These are phyloP conservation scores for Colletotrichum sp. DNA, from an alignment of 2,329 filamentous ascomycete species.

Conservation along the genomic window DNA sequence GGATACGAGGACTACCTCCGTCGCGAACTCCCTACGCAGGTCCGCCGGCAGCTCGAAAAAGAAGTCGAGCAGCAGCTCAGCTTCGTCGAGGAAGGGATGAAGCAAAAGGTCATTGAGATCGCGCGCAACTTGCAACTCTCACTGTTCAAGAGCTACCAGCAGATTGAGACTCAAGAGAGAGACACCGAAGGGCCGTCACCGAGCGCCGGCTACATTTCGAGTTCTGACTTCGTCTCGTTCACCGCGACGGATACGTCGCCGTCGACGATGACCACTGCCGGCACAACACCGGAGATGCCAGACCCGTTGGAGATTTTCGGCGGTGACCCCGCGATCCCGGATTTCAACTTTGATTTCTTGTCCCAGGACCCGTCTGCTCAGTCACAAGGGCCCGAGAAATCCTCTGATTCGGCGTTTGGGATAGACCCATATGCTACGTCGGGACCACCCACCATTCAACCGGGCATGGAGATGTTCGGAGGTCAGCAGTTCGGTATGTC, in stretches of 20 bases:
- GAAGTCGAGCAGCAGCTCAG: slow-evolving; percentile 29
- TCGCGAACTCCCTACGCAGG: slow-evolving; percentile 34
- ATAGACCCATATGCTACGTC: background rate
- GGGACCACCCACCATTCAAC: background rate
- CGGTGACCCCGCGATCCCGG: background rate
- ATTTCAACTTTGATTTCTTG: slow-evolving; percentile 9
- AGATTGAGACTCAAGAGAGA: slow-evolving; percentile 8
- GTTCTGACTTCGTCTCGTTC: background rate
- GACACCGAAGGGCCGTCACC: background rate
- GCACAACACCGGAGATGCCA: slow-evolving; percentile 8
- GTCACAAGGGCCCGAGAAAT: background rate
- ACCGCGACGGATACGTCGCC: background rate
- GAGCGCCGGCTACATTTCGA: background rate
- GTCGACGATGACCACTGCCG: slow-evolving; percentile 6
- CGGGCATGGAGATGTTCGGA: background rate
- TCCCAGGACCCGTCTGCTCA: background rate
- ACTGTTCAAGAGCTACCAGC: slow-evolving; percentile 25
- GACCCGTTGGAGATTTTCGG: slow-evolving; percentile 12
- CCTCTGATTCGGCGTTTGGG: background rate
- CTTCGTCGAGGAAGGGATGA: slow-evolving; percentile 28
- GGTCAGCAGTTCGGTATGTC: background rate
- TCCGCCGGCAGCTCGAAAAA: slow-evolving; percentile 34
- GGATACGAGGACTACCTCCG: slow-evolving; percentile 32
- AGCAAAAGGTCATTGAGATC: slow-evolving; percentile 27
- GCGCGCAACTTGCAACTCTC: slow-evolving; percentile 24